phyloP scores from a whole-genome alignment of 345 rosid genomes.

The Lepidium sativum region DNA sequence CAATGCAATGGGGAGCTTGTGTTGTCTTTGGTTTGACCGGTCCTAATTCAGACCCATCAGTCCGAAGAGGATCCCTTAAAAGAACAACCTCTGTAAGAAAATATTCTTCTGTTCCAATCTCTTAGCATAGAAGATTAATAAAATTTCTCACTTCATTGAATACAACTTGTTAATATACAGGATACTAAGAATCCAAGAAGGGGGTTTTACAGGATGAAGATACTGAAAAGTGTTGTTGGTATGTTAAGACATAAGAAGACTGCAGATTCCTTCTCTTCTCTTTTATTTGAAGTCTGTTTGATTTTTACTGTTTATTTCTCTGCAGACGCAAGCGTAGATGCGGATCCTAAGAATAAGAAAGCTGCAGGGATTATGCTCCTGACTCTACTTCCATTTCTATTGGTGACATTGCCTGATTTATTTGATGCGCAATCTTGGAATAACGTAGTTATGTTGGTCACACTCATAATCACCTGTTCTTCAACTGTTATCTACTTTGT shows the following conservation, averaged over 20 bases:
- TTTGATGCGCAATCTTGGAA: constrained; percentile 19
- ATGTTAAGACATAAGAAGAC: constrained; percentile 4
- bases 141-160: not conserved
- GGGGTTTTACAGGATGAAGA: constrained; percentile 17
- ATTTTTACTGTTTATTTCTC: not conserved
- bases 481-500: constrained; percentile 25
- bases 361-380: constrained; percentile 30
- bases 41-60: constrained; percentile 12
- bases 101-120: not conserved
- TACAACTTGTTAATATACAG: not conserved
- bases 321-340: constrained; percentile 25
- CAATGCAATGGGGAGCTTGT: constrained; percentile 36
- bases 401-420: constrained; percentile 26
- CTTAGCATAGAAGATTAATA: not conserved
- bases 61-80: constrained; percentile 6
- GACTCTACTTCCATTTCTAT: constrained; percentile 22
- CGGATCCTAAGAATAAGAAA: constrained; percentile 29
- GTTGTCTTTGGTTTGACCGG: constrained; percentile 23
- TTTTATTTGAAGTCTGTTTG: not conserved
- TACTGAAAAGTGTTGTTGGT: constrained; percentile 18
- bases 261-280: not conserved
- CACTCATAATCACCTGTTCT: constrained; percentile 19
- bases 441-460: constrained; percentile 12
- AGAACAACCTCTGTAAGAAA: constrained; percentile 24
- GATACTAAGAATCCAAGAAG: constrained; percentile 25